These are phyloP conservation scores for Phyllosticta paracitricarpa DNA, from an alignment of 2,329 filamentous ascomycete genomes.

Conservation along the genomic window DNA sequence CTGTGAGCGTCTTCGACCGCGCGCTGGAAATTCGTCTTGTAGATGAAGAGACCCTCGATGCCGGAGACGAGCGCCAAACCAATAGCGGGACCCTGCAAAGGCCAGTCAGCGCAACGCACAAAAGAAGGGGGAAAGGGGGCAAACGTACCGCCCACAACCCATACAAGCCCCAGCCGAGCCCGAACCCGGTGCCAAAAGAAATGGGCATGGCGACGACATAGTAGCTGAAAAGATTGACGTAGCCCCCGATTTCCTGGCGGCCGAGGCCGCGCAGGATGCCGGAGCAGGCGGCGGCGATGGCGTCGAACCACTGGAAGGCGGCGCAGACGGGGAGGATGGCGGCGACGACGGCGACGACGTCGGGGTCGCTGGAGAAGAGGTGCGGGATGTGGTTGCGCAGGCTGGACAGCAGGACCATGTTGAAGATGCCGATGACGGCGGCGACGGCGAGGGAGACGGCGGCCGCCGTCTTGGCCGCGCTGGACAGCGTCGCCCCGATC, in stretches of 20 bases:
- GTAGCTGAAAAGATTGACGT: conserved; percentile 77
- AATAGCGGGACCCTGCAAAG: conserved; percentile 38
- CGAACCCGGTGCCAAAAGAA: conserved; percentile 69
- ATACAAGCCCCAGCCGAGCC: conserved; percentile 62
- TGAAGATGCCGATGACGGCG: conserved; percentile 65
- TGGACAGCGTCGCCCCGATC: conserved; percentile 75
- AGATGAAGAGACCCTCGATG: conserved; percentile 49
- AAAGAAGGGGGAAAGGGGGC: background rate
- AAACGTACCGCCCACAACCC: conserved; percentile 58
- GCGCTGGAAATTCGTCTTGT: conserved; percentile 43
- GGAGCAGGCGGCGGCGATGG: conserved; percentile 67
- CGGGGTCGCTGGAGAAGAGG: conserved; percentile 60
- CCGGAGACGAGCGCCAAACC: conserved; percentile 53
- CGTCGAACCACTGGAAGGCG: conserved; percentile 83
- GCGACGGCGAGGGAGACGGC: conserved; percentile 63
- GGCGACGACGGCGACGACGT: conserved; percentile 57
- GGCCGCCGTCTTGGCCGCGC: conserved; percentile 70
- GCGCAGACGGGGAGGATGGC: conserved; percentile 69
- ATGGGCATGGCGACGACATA: conserved; percentile 80
- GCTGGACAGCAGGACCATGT: conserved; percentile 57
- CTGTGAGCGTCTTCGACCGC: conserved; percentile 51
- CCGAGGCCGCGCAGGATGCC: conserved; percentile 81
- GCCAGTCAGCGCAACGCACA: background rate
- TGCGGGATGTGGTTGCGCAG: conserved; percentile 65
- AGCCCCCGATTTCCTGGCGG: conserved; percentile 80